These are phyloP conservation scores for Chalciporus piperatus DNA, from an alignment of 768 basidiomycete species.

Conservation along the genomic window DNA sequence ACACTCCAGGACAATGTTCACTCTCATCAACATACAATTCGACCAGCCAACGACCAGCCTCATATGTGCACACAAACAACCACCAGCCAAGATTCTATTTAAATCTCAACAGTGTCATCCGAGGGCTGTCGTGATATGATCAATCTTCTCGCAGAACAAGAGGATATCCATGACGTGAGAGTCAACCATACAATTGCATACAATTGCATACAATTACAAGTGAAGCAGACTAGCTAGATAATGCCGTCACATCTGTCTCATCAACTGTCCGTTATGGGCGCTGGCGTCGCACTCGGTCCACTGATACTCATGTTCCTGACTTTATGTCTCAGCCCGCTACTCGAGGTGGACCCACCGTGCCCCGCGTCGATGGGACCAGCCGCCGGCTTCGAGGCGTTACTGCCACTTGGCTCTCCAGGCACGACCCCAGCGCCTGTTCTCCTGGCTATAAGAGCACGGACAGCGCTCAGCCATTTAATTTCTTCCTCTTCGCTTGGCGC, in stretches of 20 bases:
- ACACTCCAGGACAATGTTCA: constrained; percentile 22
- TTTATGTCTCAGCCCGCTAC: constrained; percentile 43
- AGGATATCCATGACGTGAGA: constrained; percentile 21
- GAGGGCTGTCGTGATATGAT: constrained; percentile 8
- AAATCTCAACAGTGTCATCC: background rate
- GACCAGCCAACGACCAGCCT: background rate
- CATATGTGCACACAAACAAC: background rate
- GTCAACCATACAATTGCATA: constrained; percentile 11
- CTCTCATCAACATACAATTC: constrained; percentile 1
- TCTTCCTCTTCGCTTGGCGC: constrained; percentile 98
- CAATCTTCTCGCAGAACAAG: background rate
- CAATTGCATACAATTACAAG: no score
- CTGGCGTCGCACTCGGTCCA: constrained; percentile 25
- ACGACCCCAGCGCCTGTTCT: constrained; percentile 52
- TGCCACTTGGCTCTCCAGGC: constrained; percentile 42
- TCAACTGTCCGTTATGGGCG: constrained; percentile 23
- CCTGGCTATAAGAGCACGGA: constrained; percentile 85
- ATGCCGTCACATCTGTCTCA: constrained; percentile 22
- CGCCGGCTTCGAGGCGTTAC: constrained; percentile 8
- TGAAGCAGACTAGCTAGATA: constrained; percentile 6
- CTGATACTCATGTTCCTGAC: constrained; percentile 47
- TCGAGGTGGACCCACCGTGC: constrained; percentile 25
- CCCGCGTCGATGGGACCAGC: constrained; percentile 15
- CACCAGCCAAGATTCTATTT: background rate
- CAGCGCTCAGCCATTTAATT: constrained; percentile 95